Evolutionary conservation across 2,329 filamentous ascomycete species (phyloP).

Genomic region (Penicillium sp.): DNA sequence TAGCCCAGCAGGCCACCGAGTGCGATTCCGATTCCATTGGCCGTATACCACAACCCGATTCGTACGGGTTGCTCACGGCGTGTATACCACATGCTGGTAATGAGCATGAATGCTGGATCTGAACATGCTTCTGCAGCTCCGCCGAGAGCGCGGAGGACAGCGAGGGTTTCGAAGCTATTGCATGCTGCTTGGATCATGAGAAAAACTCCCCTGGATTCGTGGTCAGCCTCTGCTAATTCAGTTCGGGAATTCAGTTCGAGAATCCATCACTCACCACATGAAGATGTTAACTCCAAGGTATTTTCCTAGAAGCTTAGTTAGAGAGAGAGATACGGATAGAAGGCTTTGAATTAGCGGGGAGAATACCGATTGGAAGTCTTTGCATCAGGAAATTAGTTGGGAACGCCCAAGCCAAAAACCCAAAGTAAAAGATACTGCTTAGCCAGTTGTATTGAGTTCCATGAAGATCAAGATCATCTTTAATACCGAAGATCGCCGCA

Average conservation of each 20-base stretch:
- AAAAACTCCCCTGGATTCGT: conserved; percentile 44
- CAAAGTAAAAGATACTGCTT: conserved; percentile 57
- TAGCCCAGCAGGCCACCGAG: conserved; percentile 59
- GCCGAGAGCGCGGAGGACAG: conserved; percentile 57
- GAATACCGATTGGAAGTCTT: conserved; percentile 50
- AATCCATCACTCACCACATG: conserved; percentile 44
- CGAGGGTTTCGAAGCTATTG: conserved; percentile 56
- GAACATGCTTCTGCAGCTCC: conserved; percentile 57
- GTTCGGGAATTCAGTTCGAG: background rate
- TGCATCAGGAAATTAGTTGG: conserved; percentile 57
- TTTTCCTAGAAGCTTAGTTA: conserved; percentile 34
- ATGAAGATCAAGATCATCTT: conserved; percentile 57
- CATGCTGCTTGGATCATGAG: conserved; percentile 56
- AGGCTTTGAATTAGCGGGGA: background rate
- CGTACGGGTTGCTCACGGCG: conserved; percentile 62
- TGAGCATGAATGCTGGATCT: conserved; percentile 63
- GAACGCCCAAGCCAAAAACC: conserved; percentile 55
- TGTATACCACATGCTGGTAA: conserved; percentile 67
- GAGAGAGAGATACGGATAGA: background rate
- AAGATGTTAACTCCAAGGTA: conserved; percentile 60
- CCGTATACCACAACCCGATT: conserved; percentile 61
- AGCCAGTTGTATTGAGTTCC: conserved; percentile 61
- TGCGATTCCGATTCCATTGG: conserved; percentile 61
- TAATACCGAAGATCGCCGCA: conserved; percentile 65
- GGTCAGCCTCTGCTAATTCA: background rate